Conservation (phyloP, 2,329 filamentous ascomycete genomes). For the Byssoonygena ceratinophila region DNA sequence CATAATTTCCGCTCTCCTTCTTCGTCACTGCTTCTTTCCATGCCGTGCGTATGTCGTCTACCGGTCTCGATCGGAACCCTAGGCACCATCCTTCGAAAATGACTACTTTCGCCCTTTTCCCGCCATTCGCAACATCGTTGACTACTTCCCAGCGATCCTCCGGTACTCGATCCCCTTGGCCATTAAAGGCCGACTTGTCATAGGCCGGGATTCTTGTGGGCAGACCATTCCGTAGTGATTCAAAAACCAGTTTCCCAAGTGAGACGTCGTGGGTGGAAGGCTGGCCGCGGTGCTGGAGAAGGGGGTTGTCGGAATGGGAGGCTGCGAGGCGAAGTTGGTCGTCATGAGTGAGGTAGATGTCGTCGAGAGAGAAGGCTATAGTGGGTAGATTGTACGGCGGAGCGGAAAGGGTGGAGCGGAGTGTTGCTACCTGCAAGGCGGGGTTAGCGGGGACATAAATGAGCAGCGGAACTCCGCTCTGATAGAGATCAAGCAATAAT, state of each 20-base stretch:
- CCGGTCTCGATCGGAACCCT: slow-evolving; percentile 60
- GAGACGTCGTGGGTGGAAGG: slow-evolving; percentile 71
- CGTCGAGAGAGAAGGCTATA: slow-evolving; percentile 72
- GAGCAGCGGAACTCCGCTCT: neutral
- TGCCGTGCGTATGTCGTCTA: slow-evolving; percentile 45
- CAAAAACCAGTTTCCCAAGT: slow-evolving; percentile 54
- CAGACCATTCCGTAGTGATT: slow-evolving; percentile 42
- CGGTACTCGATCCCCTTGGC: slow-evolving; percentile 64
- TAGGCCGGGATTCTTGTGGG: slow-evolving; percentile 60
- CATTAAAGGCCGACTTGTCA: slow-evolving; percentile 69
- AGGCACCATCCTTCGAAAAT: slow-evolving; percentile 89
- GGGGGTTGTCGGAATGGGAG: slow-evolving; percentile 57
- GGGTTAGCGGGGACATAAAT: neutral
- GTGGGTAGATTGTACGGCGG: slow-evolving; percentile 51
- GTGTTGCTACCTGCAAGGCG: slow-evolving; percentile 44
- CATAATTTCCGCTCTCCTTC: slow-evolving; percentile 39
- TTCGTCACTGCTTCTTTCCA: slow-evolving; percentile 40
- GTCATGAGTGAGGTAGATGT: slow-evolving; percentile 70
- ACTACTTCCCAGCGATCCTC: slow-evolving; percentile 50
- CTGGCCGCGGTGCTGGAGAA: slow-evolving; percentile 73
- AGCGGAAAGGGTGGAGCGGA: slow-evolving; percentile 51
- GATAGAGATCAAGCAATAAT: no score
- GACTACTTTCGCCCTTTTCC: slow-evolving; percentile 47
- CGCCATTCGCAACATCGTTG: slow-evolving; percentile 26
- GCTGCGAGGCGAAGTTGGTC: slow-evolving; percentile 56